Conservation (phyloP, 257 asterid species). For the Solanum gracilifrons region DNA sequence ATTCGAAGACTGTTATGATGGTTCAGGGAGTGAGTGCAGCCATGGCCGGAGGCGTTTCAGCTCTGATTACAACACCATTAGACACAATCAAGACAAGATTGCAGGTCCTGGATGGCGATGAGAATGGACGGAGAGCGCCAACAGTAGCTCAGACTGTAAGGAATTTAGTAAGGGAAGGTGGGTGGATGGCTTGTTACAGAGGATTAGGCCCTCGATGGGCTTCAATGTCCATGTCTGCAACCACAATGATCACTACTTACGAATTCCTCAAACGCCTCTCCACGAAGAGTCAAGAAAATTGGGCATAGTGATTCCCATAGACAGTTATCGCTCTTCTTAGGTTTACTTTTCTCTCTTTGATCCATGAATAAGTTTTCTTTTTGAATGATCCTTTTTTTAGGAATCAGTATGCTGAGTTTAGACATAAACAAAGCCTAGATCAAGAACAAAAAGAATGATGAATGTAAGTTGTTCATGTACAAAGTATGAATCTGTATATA, state of each 20-base stretch:
- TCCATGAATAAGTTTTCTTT: background rate
- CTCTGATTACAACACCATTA: constrained; percentile 66
- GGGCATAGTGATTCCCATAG: background rate
- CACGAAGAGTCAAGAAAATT: constrained; percentile 42
- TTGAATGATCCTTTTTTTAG: background rate
- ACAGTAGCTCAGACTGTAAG: constrained; percentile 49
- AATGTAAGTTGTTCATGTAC: background rate
- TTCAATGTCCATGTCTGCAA: constrained; percentile 73
- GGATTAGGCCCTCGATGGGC: constrained; percentile 85
- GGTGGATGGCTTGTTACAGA: constrained; percentile 77
- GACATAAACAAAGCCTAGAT: background rate
- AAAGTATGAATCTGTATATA: background rate
- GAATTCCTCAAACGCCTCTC: constrained; percentile 74
- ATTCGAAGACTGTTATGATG: constrained; percentile 42
- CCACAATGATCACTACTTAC: constrained; percentile 81
- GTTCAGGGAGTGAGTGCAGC: constrained; percentile 74
- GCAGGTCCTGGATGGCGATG: constrained; percentile 63
- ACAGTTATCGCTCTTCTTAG: background rate
- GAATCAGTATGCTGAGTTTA: background rate
- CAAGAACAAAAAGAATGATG: background rate
- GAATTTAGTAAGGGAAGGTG: constrained; percentile 61
- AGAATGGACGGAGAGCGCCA: constrained; percentile 56
- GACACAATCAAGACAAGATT: constrained; percentile 77
- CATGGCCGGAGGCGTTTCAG: constrained; percentile 64
- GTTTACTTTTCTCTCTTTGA: background rate